Percentiles rank a stretch among this genome's conserved stretches.
Conservation (phyloP, 805 yeast genomes). For the Pichia cabralensis region DNA sequence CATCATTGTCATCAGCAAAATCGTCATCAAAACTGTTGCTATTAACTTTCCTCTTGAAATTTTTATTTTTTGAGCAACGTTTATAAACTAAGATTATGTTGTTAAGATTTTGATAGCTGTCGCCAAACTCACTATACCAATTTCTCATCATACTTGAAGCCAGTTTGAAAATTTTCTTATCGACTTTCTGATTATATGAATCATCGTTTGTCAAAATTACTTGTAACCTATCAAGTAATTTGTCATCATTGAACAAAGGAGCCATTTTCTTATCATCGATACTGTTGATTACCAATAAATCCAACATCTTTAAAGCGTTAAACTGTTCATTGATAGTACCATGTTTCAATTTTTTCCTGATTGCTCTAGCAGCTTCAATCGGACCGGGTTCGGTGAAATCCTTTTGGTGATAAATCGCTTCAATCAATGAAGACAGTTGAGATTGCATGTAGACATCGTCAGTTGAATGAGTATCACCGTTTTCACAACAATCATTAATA, state of each 20-base stretch:
- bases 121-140: slow-evolving; percentile 57
- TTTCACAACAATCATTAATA: slow-evolving; percentile 39
- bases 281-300: slow-evolving; percentile 50
- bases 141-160: slow-evolving; percentile 43
- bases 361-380: slow-evolving; percentile 81
- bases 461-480: slow-evolving; percentile 30
- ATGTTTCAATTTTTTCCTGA: slow-evolving; percentile 81
- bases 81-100: slow-evolving; percentile 39
- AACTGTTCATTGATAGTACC: slow-evolving; percentile 59
- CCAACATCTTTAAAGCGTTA: slow-evolving; percentile 51
- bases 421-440: slow-evolving; percentile 49
- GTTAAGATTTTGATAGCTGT: slow-evolving; percentile 37
- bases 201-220: not conserved
- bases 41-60: slow-evolving; percentile 1
- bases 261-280: slow-evolving; percentile 29
- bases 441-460: slow-evolving; percentile 30
- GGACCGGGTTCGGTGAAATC: slow-evolving; percentile 29
- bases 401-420: slow-evolving; percentile 34
- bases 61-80: slow-evolving; percentile 5
- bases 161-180: slow-evolving; percentile 14
- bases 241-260: slow-evolving; percentile 55
- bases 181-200: slow-evolving; percentile 4
- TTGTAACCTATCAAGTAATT: slow-evolving; percentile 51
- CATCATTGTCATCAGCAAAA: too few relatives aligned
- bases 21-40: too few relatives aligned